These are phyloP conservation scores for Talaromyces sp. DNA, from an alignment of 2,329 filamentous ascomycete species.

Conservation along the genomic window DNA sequence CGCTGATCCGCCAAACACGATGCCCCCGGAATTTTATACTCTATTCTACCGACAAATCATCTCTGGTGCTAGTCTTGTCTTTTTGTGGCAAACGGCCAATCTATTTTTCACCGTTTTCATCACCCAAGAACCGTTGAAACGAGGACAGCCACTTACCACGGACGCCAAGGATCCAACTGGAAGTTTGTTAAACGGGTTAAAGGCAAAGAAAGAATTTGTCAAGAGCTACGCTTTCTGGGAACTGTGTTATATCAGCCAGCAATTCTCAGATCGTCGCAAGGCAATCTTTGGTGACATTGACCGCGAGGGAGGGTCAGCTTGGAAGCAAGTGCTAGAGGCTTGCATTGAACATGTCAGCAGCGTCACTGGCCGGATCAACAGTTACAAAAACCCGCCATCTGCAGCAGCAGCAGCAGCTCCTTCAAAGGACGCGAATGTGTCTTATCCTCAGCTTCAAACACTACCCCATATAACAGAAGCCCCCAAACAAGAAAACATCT, in stretches of 20 bases:
- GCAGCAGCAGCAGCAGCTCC: constrained; percentile 28
- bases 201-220: constrained; percentile 72
- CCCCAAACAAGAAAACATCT: constrained; percentile 44
- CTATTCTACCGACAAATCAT: constrained; percentile 53
- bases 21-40: constrained; percentile 53
- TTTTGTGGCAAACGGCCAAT: constrained; percentile 74
- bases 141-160: constrained; percentile 72
- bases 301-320: constrained; percentile 70
- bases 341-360: constrained; percentile 65
- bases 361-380: constrained; percentile 63
- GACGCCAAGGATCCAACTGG: constrained; percentile 90
- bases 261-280: constrained; percentile 69
- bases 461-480: constrained; percentile 47
- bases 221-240: constrained; percentile 90
- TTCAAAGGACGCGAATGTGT: constrained; percentile 29
- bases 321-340: constrained; percentile 68
- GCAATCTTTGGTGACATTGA: constrained; percentile 85
- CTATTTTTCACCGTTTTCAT: constrained; percentile 75
- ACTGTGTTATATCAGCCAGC: constrained; percentile 69
- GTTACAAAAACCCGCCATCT: constrained; percentile 47
- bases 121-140: constrained; percentile 74
- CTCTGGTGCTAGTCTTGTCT: constrained; percentile 61
- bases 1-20: constrained; percentile 50
- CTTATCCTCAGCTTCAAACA: constrained; percentile 33
- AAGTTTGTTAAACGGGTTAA: constrained; percentile 77